These are phyloP conservation scores for Cucumis variabilis DNA, from an alignment of 331 rosid genomes.

Conservation along the genomic window DNA sequence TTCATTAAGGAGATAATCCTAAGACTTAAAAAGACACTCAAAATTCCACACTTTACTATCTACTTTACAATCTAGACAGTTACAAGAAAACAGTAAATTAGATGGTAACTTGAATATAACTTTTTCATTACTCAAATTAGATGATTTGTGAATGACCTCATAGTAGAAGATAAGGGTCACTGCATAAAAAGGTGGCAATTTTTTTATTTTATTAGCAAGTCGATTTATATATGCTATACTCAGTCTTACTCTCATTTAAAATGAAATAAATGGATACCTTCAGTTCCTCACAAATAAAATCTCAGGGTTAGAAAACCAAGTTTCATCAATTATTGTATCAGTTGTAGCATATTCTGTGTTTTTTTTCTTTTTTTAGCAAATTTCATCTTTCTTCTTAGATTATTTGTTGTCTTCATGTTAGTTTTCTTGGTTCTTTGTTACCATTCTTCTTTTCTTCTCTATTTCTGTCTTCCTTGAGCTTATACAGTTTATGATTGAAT, in stretches of 20 bases:
- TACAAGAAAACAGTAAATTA: background rate
- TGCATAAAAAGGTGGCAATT: background rate
- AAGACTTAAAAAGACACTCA: background rate
- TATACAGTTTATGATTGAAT: no score
- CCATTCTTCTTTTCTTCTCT: no score
- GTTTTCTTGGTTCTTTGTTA: no score
- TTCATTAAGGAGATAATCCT: background rate
- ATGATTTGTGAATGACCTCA: background rate
- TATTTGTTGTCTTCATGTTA: no score
- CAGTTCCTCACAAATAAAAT: constrained; percentile 44
- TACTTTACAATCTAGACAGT: background rate
- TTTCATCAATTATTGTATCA: constrained; percentile 62
- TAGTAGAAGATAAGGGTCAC: background rate
- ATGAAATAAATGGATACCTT: constrained; percentile 47
- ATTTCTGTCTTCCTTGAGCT: no score
- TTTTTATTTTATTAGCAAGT: background rate
- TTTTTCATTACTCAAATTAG: background rate
- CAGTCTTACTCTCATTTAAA: background rate
- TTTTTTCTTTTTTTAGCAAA: no score
- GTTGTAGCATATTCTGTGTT: background rate
- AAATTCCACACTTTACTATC: background rate
- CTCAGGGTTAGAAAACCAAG: constrained; percentile 67
- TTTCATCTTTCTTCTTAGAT: no score
- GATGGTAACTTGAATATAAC: background rate
- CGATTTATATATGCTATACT: no score